phyloP scores from a whole-genome alignment of 2,329 filamentous ascomycete species.

The Aspergillus udagawae region DNA sequence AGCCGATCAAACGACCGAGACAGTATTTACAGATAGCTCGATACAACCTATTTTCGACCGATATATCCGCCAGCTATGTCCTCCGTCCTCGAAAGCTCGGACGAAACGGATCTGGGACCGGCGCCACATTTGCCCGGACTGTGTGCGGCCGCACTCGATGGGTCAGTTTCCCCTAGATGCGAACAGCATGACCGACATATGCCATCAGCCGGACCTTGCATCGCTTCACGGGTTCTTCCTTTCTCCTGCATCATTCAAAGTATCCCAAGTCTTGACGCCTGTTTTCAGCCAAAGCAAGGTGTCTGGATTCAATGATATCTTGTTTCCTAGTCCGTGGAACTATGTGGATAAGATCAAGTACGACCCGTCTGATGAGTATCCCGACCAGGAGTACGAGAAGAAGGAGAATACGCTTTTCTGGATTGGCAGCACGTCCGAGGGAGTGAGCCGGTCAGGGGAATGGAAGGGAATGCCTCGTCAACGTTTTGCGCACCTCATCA shows the following conservation, averaged over 20 bases:
- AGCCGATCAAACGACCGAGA: conserved; percentile 28
- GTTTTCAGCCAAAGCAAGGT: conserved; percentile 74
- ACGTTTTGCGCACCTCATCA: conserved; percentile 66
- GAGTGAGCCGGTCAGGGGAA: conserved; percentile 48
- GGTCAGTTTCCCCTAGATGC: conserved; percentile 66
- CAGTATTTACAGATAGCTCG: conserved; percentile 39
- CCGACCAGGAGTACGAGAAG: conserved; percentile 53
- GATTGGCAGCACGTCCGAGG: conserved; percentile 65
- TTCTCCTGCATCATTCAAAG: conserved; percentile 58
- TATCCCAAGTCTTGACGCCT: conserved; percentile 63
- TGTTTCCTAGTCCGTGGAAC: conserved; percentile 65
- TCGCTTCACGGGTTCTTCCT: conserved; percentile 71
- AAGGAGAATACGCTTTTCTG: conserved; percentile 68
- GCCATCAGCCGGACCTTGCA: conserved; percentile 72
- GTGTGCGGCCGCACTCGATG: conserved; percentile 60
- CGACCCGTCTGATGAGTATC: conserved; percentile 47
- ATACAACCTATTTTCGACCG: conserved; percentile 39
- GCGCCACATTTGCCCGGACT: conserved; percentile 60
- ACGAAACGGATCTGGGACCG: conserved; percentile 60
- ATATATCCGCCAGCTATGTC: conserved; percentile 54
- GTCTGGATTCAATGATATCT: conserved; percentile 69
- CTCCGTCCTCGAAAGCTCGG: conserved; percentile 58
- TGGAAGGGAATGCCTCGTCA: conserved; percentile 68
- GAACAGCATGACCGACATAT: conserved; percentile 62
- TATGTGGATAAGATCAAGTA: conserved; percentile 57